Percentiles rank a stretch among this genome's conserved stretches.
Evolutionary conservation across 768 basidiomycete species (phyloP).

Genomic region (Auricularia cornea): DNA sequence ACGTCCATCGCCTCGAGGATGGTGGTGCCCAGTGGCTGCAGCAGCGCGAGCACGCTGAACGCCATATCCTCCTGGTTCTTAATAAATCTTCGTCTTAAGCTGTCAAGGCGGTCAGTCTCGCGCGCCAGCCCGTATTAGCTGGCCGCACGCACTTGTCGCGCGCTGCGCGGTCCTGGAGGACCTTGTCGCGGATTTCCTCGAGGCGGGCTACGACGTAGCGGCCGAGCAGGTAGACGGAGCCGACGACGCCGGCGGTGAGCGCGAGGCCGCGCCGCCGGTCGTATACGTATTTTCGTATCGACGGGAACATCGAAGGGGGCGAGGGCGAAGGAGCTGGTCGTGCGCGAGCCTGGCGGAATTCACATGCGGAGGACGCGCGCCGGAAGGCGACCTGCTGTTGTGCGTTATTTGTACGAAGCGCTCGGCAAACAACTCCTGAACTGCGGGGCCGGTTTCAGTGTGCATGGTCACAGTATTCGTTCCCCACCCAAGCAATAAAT

Average conservation of each 20-base stretch:
- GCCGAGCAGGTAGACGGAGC: conserved; percentile 55
- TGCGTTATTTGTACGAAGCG: too few species aligned
- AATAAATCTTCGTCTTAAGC: conserved; percentile 62
- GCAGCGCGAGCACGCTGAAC: conserved; percentile 57
- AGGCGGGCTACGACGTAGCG: conserved; percentile 55
- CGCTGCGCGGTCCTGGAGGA: conserved; percentile 53
- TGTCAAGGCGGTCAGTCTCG: conserved; percentile 18
- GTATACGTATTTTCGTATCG: conserved; percentile 31
- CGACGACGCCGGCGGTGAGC: conserved; percentile 44
- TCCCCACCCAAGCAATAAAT: too few species aligned
- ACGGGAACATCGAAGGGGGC: not conserved
- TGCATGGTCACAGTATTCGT: too few species aligned
- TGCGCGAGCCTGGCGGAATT: too few species aligned
- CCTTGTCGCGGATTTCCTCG: conserved; percentile 54
- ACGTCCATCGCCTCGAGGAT: too few species aligned
- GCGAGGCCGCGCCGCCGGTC: conserved; percentile 39
- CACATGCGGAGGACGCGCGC: too few species aligned
- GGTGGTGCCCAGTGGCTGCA: conserved; percentile 30
- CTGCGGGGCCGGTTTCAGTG: too few species aligned
- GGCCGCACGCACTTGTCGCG: conserved; percentile 52
- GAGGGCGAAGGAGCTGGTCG: too few species aligned
- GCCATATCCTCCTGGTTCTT: conserved; percentile 71
- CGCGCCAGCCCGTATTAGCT: conserved; percentile 2
- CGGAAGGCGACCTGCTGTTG: not conserved
- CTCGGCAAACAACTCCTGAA: too few species aligned